phyloP scores from a whole-genome alignment of 2,329 filamentous ascomycete species.

The Scorias spongiosa region DNA sequence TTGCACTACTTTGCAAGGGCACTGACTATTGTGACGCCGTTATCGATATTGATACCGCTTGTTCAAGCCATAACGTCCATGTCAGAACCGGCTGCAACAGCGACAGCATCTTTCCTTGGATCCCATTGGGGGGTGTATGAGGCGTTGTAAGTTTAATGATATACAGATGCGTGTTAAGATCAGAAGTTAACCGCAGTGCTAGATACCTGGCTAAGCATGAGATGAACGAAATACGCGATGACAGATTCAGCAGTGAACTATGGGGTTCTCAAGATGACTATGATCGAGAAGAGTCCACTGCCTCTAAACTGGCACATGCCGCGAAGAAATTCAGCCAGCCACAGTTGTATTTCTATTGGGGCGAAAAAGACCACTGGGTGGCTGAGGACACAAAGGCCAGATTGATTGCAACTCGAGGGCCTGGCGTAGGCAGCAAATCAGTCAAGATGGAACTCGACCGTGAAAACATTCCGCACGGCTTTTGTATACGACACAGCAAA shows the following conservation, averaged over 20 bases:
- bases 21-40: slow-evolving; percentile 29
- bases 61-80: slow-evolving; percentile 30
- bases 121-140: slow-evolving; percentile 36
- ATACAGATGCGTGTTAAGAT: not conserved
- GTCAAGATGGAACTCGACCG: slow-evolving; percentile 41
- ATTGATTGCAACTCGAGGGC: slow-evolving; percentile 32
- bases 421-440: slow-evolving; percentile 13
- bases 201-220: slow-evolving; percentile 42
- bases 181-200: not conserved
- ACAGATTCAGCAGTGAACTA: slow-evolving; percentile 43
- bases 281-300: not conserved
- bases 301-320: not conserved
- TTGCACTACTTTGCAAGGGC: slow-evolving; percentile 23
- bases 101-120: slow-evolving; percentile 36
- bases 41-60: slow-evolving; percentile 23
- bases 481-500: slow-evolving; percentile 36
- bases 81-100: slow-evolving; percentile 27
- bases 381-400: slow-evolving; percentile 41
- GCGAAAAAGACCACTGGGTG: slow-evolving; percentile 46
- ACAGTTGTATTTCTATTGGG: slow-evolving; percentile 44
- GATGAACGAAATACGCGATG: slow-evolving; percentile 39
- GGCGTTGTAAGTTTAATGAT: slow-evolving; percentile 28
- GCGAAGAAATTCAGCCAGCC: slow-evolving; percentile 12
- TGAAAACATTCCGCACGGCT: slow-evolving; percentile 42
- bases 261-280: slow-evolving; percentile 34